These are phyloP conservation scores for Blastobotrys terrestris DNA, from an alignment of 805 yeast species.

Conservation along the genomic window DNA sequence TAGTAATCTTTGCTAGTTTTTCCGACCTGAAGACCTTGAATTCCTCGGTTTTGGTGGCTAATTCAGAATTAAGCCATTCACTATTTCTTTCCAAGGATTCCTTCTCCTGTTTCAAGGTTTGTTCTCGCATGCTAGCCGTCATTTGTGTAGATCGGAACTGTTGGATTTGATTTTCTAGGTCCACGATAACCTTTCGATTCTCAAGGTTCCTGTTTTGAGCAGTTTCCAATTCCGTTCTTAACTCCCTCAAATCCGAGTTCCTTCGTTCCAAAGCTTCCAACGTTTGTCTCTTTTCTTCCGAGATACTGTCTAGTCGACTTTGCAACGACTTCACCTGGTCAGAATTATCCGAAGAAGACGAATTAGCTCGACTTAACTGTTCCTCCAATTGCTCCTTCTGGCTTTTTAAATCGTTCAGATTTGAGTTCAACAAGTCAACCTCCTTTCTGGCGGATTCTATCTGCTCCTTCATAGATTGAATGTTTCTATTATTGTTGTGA, in stretches of 20 bases:
- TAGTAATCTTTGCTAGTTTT: slow-evolving; percentile 29
- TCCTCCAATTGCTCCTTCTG: slow-evolving; percentile 36
- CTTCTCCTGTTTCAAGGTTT: slow-evolving; percentile 38
- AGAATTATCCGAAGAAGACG: slow-evolving; percentile 4
- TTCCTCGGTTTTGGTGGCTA: slow-evolving; percentile 31
- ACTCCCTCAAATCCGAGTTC: slow-evolving; percentile 23
- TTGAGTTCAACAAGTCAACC: slow-evolving; percentile 32
- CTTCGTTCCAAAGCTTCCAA: slow-evolving; percentile 27
- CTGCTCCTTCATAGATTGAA: slow-evolving; percentile 9
- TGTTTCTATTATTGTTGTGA: slow-evolving; percentile 9
- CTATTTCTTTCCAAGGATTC: slow-evolving; percentile 37
- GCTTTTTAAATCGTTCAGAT: slow-evolving; percentile 33
- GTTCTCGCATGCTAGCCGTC: slow-evolving; percentile 31
- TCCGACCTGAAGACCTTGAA: slow-evolving; percentile 28
- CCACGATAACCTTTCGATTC: slow-evolving; percentile 37
- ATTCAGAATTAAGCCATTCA: slow-evolving; percentile 38
- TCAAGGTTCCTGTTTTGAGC: slow-evolving; percentile 33
- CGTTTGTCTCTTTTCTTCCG: slow-evolving; percentile 24
- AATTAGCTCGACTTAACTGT: slow-evolving; percentile 25
- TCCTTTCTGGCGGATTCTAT: slow-evolving; percentile 4
- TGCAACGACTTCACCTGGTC: slow-evolving; percentile 13
- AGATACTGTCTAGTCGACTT: slow-evolving; percentile 16
- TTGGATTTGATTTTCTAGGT: slow-evolving; percentile 35
- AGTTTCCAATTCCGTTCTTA: slow-evolving; percentile 36
- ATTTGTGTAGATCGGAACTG: slow-evolving; percentile 26